A percentile compares a stretch with the other conserved stretches of the same genome.
These are phyloP conservation scores for Cladosporium sp. DNA, from an alignment of 2,329 filamentous ascomycete species.

Conservation along the genomic window DNA sequence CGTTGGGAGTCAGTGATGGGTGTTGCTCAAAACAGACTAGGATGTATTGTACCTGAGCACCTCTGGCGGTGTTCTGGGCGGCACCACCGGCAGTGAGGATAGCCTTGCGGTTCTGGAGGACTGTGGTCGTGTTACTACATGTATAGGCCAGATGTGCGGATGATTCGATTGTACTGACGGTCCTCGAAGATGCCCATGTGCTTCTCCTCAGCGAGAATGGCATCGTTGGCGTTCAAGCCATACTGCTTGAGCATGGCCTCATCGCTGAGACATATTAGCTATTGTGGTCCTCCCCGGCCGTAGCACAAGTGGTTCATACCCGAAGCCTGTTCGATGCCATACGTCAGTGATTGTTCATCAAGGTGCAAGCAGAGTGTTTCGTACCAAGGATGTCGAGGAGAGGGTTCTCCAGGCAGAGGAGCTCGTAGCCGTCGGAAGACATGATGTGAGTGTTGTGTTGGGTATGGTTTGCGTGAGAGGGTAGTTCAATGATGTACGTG, in stretches of 20 bases:
- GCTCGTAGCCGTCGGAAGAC: constrained; percentile 62
- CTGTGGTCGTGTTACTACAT: neutral
- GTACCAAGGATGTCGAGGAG: constrained; percentile 90
- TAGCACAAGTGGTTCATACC: neutral
- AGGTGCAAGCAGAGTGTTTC: neutral
- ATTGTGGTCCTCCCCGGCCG: neutral
- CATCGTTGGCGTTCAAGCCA: constrained; percentile 89
- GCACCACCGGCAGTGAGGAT: constrained; percentile 95
- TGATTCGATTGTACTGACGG: constrained; percentile 40
- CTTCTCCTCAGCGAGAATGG: constrained; percentile 91
- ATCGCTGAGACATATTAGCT: constrained; percentile 54
- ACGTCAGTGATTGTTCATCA: constrained; percentile 11
- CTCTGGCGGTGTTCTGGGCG: constrained; percentile 94
- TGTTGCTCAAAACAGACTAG: neutral
- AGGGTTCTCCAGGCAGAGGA: constrained; percentile 95
- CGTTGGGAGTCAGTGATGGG: neutral
- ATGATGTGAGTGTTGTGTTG: constrained; percentile 5
- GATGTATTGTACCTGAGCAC: constrained; percentile 61
- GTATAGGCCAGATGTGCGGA: neutral
- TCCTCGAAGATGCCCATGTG: constrained; percentile 90
- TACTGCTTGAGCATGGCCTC: constrained; percentile 88
- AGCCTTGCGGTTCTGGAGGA: constrained; percentile 80
- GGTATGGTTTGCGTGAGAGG: neutral
- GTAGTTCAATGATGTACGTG: too few relatives aligned
- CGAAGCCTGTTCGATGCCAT: constrained; percentile 4